Percentiles rank a stretch among this genome's conserved stretches.
Evolutionary conservation across 2,329 filamentous ascomycete genomes (phyloP).

Genomic region (Waltergamsia citrina): DNA sequence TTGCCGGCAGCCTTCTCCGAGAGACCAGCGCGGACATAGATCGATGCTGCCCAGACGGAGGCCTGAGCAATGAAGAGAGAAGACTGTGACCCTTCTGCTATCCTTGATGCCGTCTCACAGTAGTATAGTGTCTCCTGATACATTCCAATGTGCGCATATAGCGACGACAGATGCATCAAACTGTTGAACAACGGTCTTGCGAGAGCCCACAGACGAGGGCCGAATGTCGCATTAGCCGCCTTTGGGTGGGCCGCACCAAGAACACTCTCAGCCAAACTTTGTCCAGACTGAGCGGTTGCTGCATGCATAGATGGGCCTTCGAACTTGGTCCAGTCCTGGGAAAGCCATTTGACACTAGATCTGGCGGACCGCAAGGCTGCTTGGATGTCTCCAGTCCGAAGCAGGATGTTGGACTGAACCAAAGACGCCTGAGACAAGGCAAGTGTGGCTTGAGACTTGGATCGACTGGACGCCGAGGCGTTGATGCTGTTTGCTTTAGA

Average conservation of each 20-base stretch:
- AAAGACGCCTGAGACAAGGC: constrained; percentile 27
- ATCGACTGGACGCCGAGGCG: constrained; percentile 15
- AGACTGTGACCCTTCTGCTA: constrained; percentile 60
- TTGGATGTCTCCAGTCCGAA: constrained; percentile 51
- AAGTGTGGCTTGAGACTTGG: constrained; percentile 20
- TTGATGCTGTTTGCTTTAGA: constrained; percentile 28
- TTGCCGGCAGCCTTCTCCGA: constrained; percentile 46
- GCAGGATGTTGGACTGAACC: constrained; percentile 54
- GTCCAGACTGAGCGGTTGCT: constrained; percentile 12
- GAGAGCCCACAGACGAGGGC: constrained; percentile 69
- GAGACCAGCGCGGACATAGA: constrained; percentile 49
- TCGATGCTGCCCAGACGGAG: constrained; percentile 42
- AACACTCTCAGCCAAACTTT: constrained; percentile 15
- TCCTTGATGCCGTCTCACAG: constrained; percentile 70
- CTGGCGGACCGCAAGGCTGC: constrained; percentile 49
- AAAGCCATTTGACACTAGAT: constrained; percentile 44
- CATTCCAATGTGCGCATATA: constrained; percentile 78
- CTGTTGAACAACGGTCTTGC: constrained; percentile 64
- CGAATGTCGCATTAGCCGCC: constrained; percentile 13
- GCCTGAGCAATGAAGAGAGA: constrained; percentile 47
- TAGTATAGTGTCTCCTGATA: constrained; percentile 85
- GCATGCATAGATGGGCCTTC: constrained; percentile 21
- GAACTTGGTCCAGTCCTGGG: constrained; percentile 44
- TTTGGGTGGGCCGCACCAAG: constrained; percentile 4
- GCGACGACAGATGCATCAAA: constrained; percentile 61